A percentile compares a stretch with the other conserved stretches of the same genome.
Conservation (phyloP, 257 asterid genomes). For the Capsicum rhomboideum region DNA sequence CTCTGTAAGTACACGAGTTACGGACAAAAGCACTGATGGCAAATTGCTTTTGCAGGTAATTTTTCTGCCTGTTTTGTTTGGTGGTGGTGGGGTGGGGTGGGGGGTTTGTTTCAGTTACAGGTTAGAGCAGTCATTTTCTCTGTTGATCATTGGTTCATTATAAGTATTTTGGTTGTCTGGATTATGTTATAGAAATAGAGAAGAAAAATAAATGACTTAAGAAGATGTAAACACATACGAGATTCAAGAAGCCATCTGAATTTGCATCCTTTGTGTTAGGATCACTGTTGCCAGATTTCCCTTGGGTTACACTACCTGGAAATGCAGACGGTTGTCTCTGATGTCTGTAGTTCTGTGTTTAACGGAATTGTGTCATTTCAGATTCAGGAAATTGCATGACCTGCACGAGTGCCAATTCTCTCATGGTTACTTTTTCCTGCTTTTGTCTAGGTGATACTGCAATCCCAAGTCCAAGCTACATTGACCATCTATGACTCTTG, state of each 20-base stretch:
- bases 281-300: background rate
- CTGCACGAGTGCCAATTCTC: background rate
- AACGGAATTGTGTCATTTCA: background rate
- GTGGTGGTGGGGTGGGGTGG: background rate
- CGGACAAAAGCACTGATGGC: conserved; percentile 91
- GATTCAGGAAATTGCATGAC: background rate
- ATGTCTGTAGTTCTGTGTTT: background rate
- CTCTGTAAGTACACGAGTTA: conserved; percentile 72
- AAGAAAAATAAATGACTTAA: background rate
- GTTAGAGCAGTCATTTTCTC: background rate
- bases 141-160: background rate
- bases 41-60: conserved; percentile 92
- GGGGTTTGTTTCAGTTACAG: background rate
- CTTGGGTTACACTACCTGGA: background rate
- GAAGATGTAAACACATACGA: background rate
- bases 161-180: background rate
- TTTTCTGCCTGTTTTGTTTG: background rate
- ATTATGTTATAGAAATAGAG: background rate
- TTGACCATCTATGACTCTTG: conserved; percentile 73
- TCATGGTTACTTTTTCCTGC: background rate
- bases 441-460: conserved; percentile 58
- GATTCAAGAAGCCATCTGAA: conserved; percentile 1
- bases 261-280: background rate
- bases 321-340: background rate
- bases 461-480: conserved; percentile 94